phyloP scores from a whole-genome alignment of 73 alveolate species.

The Diophrys appendiculata region DNA sequence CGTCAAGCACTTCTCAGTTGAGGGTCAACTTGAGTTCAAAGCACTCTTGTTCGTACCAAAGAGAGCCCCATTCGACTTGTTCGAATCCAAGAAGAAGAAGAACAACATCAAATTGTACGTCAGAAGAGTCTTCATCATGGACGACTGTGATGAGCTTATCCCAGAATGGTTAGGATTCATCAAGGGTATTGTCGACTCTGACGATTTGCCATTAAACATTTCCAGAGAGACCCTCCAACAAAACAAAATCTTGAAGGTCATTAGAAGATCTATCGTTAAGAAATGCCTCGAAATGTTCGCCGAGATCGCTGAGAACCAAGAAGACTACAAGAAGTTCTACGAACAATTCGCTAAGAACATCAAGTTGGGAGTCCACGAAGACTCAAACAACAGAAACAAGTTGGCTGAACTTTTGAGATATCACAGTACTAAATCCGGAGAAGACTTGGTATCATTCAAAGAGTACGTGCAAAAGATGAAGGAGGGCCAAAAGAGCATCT shows the following conservation, averaged over 20 bases:
- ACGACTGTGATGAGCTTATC: constrained; percentile 99
- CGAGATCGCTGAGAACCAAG: constrained; percentile 97
- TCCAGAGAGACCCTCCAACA: constrained; percentile 99
- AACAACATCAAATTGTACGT: constrained; percentile 97
- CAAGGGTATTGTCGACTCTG: constrained; percentile 99
- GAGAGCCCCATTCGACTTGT: constrained; percentile 99
- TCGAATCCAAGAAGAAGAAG: constrained; percentile 99
- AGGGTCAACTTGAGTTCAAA: constrained; percentile 98
- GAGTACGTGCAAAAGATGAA: constrained; percentile 98
- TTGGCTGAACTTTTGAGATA: constrained; percentile 96
- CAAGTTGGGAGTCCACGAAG: constrained; percentile 99
- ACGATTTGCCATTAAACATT: constrained; percentile 98
- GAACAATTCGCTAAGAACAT: constrained; percentile 99
- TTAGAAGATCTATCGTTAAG: constrained; percentile 98
- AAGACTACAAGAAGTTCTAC: constrained; percentile 99
- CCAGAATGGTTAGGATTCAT: constrained; percentile 99
- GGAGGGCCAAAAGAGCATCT: constrained; percentile 98
- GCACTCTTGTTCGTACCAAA: constrained; percentile 99
- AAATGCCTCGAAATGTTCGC: constrained; percentile 99
- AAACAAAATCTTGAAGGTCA: constrained; percentile 98
- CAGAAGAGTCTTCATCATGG: constrained; percentile 99
- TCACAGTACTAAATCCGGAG: constrained; percentile 98
- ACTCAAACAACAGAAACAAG: constrained; percentile 95
- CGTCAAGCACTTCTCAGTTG: constrained; percentile 99
- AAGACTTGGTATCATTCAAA: constrained; percentile 96